Base-by-base conservation (phyloP, 2,329 filamentous ascomycete genomes). In the Colletotrichum musae region DNA sequence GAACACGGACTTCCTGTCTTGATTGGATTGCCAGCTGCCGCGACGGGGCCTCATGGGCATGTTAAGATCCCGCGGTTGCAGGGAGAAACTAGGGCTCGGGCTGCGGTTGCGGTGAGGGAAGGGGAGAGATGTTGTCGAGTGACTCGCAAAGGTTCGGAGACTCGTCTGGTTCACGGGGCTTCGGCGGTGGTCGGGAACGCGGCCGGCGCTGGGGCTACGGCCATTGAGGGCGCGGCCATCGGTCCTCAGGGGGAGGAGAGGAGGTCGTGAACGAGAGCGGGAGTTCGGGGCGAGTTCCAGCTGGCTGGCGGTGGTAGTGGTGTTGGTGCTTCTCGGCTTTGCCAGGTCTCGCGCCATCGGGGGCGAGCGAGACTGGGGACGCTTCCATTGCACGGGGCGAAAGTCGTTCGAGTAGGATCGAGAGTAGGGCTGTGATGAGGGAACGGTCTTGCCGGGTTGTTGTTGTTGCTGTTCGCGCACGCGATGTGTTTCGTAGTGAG, bases 11-110 rank as follows among this genome's bases (percentile, higher is more conserved):
- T 94, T 95, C 66, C 91, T 86, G 50, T 89, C 85, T 5, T 83
- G 82, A 52, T 83, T 88, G 0, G 91, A 87, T 77, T 94, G 92
- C 92, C 92, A 95, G 83, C 87, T 94, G 79, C 90, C 89, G 82
- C 89, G 83, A 58, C 87, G 83, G 5, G 84, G 81, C 69, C 79
- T 81, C 53, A 78, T 59, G 26, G 75, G 73, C 2, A 81, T 74
- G 45, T 76, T 82, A 0, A 83, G 81, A 50, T 86, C 82, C 56
- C 79, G 79, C 15, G 85, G 81, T 47, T 82, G 82, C 6, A 84
- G 77, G 0, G 85, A 83, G 26, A 85, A 72, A 45, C 78, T 82
- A 2, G 87, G 87, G 67, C 87, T 89, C 5, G 84, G 85, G 71
- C 85, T 89, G 64, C 87, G 83, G 48, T 81, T 83, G 21, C 84